Conservation (phyloP, 768 basidiomycete species). For the Boletus barrowsii region DNA sequence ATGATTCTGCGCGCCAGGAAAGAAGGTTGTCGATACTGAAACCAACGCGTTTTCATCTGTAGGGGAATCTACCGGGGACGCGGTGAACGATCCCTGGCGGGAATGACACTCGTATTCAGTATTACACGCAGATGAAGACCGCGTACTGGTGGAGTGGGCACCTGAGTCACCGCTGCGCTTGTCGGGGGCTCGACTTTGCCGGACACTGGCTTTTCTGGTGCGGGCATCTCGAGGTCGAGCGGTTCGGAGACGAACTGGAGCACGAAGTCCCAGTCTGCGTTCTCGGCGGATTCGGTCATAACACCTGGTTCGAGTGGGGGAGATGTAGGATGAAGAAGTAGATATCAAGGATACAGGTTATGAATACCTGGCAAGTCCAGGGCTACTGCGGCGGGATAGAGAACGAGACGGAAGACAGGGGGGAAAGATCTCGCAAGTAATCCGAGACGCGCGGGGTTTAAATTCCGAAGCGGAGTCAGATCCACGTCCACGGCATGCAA, state of each 20-base stretch:
- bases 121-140: neutral
- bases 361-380: neutral
- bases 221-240: conserved; percentile 32
- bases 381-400: neutral
- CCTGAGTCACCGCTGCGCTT: conserved; percentile 32
- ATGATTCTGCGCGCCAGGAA: conserved; percentile 61
- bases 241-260: conserved; percentile 56
- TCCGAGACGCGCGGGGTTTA: conserved; percentile 11
- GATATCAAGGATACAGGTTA: neutral
- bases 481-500: conserved; percentile 3
- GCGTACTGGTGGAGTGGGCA: conserved; percentile 67
- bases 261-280: conserved; percentile 59
- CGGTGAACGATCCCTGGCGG: conserved; percentile 30
- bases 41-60: conserved; percentile 50
- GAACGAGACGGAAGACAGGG: conserved; percentile 18
- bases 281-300: conserved; percentile 38
- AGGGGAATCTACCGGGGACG: conserved; percentile 32
- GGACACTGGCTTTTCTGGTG: conserved; percentile 37
- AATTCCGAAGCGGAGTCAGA: conserved; percentile 19
- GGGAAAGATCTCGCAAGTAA: conserved; percentile 5
- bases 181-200: conserved; percentile 20
- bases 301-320: neutral
- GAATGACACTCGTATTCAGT: conserved; percentile 5
- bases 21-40: conserved; percentile 82
- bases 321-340: neutral